Evolutionary conservation across 495 filamentous ascomycete species (phyloP).

Genomic region (Friedmanniomyces simplex): DNA sequence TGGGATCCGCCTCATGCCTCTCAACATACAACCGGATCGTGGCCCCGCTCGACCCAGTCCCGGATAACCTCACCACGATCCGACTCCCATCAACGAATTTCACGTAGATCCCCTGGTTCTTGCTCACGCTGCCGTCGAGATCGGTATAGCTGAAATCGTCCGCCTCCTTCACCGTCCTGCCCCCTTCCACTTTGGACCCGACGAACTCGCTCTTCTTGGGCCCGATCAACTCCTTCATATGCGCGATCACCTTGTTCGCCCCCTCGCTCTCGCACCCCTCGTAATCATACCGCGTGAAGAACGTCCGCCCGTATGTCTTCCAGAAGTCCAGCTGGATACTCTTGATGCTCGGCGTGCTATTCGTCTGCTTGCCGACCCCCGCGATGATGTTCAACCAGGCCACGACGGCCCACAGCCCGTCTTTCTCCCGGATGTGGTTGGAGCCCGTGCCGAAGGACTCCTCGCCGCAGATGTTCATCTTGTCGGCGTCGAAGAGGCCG

Average conservation of each 20-base stretch:
- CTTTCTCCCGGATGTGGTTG: slow-evolving; percentile 99
- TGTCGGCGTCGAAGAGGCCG: slow-evolving; percentile 89
- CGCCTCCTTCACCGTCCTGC: slow-evolving; percentile 74
- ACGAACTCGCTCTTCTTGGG: slow-evolving; percentile 68
- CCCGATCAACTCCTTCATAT: slow-evolving; percentile 55
- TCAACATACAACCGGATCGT: slow-evolving; percentile 96
- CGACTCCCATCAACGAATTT: slow-evolving; percentile 92
- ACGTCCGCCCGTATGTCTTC: slow-evolving; percentile 90
- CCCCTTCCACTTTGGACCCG: slow-evolving; percentile 66
- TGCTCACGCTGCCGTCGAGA: slow-evolving; percentile 85
- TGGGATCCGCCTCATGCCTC: slow-evolving; percentile 70
- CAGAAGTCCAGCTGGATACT: slow-evolving; percentile 97
- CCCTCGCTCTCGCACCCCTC: slow-evolving; percentile 85
- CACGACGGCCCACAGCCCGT: slow-evolving; percentile 92
- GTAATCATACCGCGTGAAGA: slow-evolving; percentile 98
- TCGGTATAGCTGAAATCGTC: slow-evolving; percentile 97
- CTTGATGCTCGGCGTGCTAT: slow-evolving; percentile 70
- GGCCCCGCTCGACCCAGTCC: slow-evolving; percentile 87
- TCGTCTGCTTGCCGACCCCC: slow-evolving; percentile 71
- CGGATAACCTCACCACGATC: slow-evolving; percentile 86
- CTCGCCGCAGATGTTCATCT: slow-evolving; percentile 97
- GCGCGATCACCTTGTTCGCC: slow-evolving; percentile 76
- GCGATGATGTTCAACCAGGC: slow-evolving; percentile 99
- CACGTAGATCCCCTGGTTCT: slow-evolving; percentile 92
- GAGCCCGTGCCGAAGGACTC: slow-evolving; percentile 97